Percentiles rank a stretch among this genome's conserved stretches.
Conservation (phyloP, 805 yeast genomes). For the Candida argentea region DNA sequence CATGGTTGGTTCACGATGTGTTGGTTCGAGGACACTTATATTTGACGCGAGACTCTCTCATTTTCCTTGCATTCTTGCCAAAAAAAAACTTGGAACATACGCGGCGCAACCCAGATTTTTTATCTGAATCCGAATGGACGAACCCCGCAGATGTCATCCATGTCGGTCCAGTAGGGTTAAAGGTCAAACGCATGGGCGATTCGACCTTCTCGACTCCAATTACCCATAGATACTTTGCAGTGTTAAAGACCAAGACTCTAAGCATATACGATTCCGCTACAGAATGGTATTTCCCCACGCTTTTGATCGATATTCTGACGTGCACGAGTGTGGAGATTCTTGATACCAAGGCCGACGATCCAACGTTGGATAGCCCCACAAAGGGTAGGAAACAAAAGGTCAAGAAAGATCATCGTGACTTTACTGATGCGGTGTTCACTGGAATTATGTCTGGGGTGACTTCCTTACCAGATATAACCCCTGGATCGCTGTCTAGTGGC, state of each 20-base stretch:
- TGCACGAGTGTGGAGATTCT: constrained; percentile 52
- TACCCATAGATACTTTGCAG: constrained; percentile 66
- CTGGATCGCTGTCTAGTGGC: constrained; percentile 9
- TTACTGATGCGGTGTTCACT: constrained; percentile 3
- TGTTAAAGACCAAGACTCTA: constrained; percentile 58
- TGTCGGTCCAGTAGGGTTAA: constrained; percentile 29
- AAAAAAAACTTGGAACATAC: constrained; percentile 12
- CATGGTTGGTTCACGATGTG: constrained; percentile 79
- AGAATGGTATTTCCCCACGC: constrained; percentile 74
- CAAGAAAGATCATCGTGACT: constrained; percentile 2
- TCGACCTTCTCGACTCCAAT: constrained; percentile 21
- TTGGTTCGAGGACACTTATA: constrained; percentile 79
- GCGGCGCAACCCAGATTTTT: neutral
- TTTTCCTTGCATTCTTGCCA: constrained; percentile 77
- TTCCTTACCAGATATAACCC: too few relatives aligned
- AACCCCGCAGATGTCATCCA: constrained; percentile 20
- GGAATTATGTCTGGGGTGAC: too few relatives aligned
- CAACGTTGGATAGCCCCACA: neutral
- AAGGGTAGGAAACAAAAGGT: too few relatives aligned
- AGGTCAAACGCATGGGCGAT: constrained; percentile 29
- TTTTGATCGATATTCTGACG: constrained; percentile 61
- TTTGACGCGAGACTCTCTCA: constrained; percentile 50
- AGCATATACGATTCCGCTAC: constrained; percentile 61
- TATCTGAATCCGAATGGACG: constrained; percentile 8
- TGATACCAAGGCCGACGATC: constrained; percentile 5